A percentile compares a stretch with the other conserved stretches of the same genome.
Conservation (phyloP, 2,329 filamentous ascomycete genomes). For the Calonectria leucothoes region DNA sequence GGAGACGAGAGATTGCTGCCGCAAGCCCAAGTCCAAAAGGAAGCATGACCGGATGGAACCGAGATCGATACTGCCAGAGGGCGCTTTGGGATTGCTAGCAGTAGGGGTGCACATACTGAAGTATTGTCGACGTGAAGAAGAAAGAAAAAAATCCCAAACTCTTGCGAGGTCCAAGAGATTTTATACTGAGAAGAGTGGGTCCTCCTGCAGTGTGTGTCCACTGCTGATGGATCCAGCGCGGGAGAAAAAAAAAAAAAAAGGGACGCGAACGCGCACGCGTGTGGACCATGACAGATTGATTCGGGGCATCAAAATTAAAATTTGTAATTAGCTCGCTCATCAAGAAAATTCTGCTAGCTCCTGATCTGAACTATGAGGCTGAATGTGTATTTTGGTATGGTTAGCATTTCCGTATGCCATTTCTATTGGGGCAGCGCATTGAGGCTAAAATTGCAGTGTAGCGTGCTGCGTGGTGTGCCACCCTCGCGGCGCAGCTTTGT, state of each 20-base stretch:
- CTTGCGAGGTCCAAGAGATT: neutral
- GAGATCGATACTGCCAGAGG: neutral
- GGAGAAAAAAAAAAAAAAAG: neutral
- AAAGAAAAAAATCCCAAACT: neutral
- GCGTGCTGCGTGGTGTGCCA: too few species aligned
- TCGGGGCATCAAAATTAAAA: too few species aligned
- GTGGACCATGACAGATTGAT: too few species aligned
- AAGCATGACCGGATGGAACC: neutral
- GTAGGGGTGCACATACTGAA: neutral
- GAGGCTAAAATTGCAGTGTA: neutral
- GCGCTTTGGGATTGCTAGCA: neutral
- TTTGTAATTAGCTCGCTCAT: neutral
- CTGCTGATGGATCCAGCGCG: neutral
- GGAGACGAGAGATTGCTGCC: neutral
- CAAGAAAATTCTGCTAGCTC: neutral
- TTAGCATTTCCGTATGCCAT: neutral
- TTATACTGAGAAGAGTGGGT: neutral
- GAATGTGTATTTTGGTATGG: neutral
- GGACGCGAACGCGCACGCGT: neutral
- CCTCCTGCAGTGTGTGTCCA: neutral
- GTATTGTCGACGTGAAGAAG: neutral
- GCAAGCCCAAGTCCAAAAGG: neutral
- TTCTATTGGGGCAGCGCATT: neutral
- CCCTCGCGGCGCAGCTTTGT: too few species aligned
- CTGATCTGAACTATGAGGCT: neutral